Evolutionary conservation across 2,329 filamentous ascomycete species (phyloP), one percentile per base, ranked within the genome.

Genomic region (Sphaerulina populicola): DNA sequence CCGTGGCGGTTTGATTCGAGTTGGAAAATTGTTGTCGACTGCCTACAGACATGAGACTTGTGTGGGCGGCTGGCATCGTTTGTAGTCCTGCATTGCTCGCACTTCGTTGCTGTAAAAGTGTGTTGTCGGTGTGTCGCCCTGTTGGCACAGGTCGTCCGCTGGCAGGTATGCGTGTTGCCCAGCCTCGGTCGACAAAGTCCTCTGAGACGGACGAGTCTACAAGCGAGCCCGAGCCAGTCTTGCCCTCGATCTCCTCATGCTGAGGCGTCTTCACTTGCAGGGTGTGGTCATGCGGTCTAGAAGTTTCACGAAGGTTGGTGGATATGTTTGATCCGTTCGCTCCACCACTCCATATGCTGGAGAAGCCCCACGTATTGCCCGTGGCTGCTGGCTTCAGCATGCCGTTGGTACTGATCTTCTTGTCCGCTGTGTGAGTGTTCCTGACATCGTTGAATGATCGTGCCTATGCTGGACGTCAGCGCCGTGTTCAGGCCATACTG

Each of bases 221-320:
- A 36, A 89, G 73, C 52, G 83, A 85, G 54, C 81, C 77, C 5
- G 85, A 87, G 44, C 85, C 85, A 3, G 80, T 82, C 62, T 83
- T 80, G 49, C 72, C 75, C 58, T 79, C 77, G 36, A 74, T 57
- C 27, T 64, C 60, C 15, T 70, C 69, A 10, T 46, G 30, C 4
- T 55, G 46, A 5, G 61, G 54, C 37, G 60, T 54, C 9, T 60
- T 55, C 37, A 63, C 61, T 35, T 61, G 57, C 45, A 49, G 52
- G 18, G 44, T 30, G 6, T 33, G 52, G 33, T 61, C 60, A 45
- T 59, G 57, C 51, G 61, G 57, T 44, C 53, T 47, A 6, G 60
- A 58, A 48, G 39, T 59, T 23, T 63, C 62, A 33, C 61, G 49
- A 30, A 59, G 57, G 8, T 56, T 50, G 2, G 53, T 46, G 21